Percentiles rank a stretch among this genome's conserved stretches.
These are phyloP conservation scores for Leccinum olivaceopallidum DNA, from an alignment of 768 basidiomycete genomes.

Conservation along the genomic window DNA sequence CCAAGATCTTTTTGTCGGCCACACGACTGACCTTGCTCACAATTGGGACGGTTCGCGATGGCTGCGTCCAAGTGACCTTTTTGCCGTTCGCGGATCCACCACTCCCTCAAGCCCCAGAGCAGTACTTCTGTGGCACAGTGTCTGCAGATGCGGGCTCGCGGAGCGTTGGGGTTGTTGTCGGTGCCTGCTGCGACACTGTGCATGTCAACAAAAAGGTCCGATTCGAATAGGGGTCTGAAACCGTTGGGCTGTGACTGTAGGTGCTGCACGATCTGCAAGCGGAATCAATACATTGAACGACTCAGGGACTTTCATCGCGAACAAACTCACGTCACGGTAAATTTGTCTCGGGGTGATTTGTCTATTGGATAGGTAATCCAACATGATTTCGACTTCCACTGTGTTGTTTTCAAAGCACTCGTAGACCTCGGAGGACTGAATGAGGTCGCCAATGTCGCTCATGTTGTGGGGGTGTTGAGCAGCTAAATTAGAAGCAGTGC, in stretches of 20 bases:
- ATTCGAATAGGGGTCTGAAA: constrained; percentile 67
- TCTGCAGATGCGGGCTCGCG: constrained; percentile 66
- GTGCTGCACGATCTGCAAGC: constrained; percentile 57
- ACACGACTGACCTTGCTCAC: constrained; percentile 62
- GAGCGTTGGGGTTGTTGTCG: constrained; percentile 57
- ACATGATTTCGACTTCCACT: constrained; percentile 80
- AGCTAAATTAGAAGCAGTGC: constrained; percentile 55
- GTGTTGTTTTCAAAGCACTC: constrained; percentile 78
- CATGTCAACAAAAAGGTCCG: constrained; percentile 69
- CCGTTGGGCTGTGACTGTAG: constrained; percentile 60
- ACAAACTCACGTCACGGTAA: constrained; percentile 67
- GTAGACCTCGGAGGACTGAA: constrained; percentile 73
- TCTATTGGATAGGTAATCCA: constrained; percentile 73
- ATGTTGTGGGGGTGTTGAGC: constrained; percentile 71
- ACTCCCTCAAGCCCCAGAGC: constrained; percentile 73
- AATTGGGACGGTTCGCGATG: constrained; percentile 65
- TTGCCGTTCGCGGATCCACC: constrained; percentile 80
- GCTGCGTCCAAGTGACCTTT: constrained; percentile 62
- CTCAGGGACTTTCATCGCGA: neutral
- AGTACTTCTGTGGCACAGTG: constrained; percentile 75
- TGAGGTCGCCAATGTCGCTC: constrained; percentile 68
- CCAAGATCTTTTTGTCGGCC: constrained; percentile 64
- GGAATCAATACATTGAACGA: constrained; percentile 11
- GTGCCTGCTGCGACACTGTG: constrained; percentile 55
- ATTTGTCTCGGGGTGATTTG: constrained; percentile 67